Conservation (phyloP, 2,329 filamentous ascomycete genomes). For the Cryphonectria japonica region DNA sequence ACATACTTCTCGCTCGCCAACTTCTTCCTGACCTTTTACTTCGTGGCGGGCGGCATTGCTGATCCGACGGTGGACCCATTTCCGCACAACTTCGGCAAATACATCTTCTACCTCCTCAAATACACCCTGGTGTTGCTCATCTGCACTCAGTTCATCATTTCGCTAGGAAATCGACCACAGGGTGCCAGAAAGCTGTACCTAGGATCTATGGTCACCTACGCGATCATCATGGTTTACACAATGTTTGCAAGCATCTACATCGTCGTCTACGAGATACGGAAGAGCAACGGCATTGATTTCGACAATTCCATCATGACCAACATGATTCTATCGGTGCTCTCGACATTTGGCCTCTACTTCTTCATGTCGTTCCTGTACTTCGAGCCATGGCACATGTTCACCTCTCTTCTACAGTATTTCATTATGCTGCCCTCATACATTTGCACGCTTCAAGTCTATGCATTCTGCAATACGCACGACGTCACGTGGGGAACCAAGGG, state of each 20-base stretch:
- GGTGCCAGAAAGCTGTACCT: conserved; percentile 92
- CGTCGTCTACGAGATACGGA: conserved; percentile 76
- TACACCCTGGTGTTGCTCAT: conserved; percentile 89
- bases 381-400: conserved; percentile 99
- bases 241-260: conserved; percentile 89
- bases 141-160: conserved; percentile 93
- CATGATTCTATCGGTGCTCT: conserved; percentile 85
- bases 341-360: conserved; percentile 93
- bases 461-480: conserved; percentile 99
- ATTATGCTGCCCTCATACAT: conserved; percentile 90
- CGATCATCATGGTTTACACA: conserved; percentile 94
- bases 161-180: conserved; percentile 93
- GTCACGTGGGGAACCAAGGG: conserved; percentile 99
- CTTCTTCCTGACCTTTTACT: conserved; percentile 99
- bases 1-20: conserved; percentile 98
- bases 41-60: conserved; percentile 87
- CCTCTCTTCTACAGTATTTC: conserved; percentile 88
- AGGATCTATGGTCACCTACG: conserved; percentile 85
- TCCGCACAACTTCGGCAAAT: conserved; percentile 79
- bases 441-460: conserved; percentile 96
- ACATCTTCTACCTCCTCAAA: conserved; percentile 84
- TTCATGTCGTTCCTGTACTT: conserved; percentile 95
- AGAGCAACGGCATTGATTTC: conserved; percentile 57
- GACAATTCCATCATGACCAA: conserved; percentile 95
- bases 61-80: conserved; percentile 86